Evolutionary conservation across 331 rosid genomes (phyloP).

Genomic region (Malus hybrid): DNA sequence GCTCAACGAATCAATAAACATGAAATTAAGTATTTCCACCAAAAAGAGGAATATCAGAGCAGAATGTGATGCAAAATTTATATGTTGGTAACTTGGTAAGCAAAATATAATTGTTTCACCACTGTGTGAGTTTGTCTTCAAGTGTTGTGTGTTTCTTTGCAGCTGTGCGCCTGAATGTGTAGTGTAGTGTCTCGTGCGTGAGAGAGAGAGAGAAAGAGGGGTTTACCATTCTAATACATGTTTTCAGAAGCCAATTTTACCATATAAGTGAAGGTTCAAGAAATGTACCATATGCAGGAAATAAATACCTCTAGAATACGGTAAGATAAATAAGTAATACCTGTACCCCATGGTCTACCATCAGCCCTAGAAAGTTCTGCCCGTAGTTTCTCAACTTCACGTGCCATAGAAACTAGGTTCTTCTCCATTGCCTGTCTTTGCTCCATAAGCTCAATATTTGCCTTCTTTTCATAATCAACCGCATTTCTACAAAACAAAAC

Average conservation of each 20-base stretch:
- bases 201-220: not conserved
- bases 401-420: conserved; percentile 83
- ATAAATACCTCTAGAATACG: not conserved
- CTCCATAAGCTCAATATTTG: conserved; percentile 76
- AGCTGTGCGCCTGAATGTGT: not conserved
- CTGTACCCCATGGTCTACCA: conserved; percentile 74
- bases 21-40: not conserved
- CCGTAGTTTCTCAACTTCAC: conserved; percentile 85
- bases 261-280: not conserved
- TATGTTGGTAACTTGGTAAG: not conserved
- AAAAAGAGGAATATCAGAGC: not conserved
- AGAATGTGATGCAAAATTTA: not conserved
- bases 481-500: conserved; percentile 39
- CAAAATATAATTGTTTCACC: not conserved
- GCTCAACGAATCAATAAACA: not conserved
- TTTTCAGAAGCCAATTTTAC: not conserved
- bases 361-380: conserved; percentile 66
- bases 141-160: not conserved
- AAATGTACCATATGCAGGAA: not conserved
- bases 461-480: conserved; percentile 76
- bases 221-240: not conserved
- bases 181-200: not conserved
- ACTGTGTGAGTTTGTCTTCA: not conserved
- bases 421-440: conserved; percentile 90
- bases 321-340: conserved; percentile 29